A percentile compares a stretch with the other conserved stretches of the same genome.
Conservation (phyloP, 2,329 filamentous ascomycete species). For the Torrubiella hemipterigena region DNA sequence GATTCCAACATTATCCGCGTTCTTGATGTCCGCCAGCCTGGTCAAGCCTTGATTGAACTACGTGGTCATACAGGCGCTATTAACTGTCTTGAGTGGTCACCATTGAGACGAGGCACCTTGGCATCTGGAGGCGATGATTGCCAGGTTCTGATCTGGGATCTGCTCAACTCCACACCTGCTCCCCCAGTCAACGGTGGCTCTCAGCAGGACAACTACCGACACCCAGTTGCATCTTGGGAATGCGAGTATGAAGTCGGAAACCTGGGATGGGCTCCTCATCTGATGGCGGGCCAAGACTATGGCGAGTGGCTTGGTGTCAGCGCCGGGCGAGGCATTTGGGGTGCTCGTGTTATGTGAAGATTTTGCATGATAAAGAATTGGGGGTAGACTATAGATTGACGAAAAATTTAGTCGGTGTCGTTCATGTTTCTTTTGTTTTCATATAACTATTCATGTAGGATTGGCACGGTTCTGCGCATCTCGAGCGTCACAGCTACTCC, state of each 20-base stretch:
- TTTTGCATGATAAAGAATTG: constrained; percentile 13
- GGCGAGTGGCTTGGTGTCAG: constrained; percentile 79
- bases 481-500: too few species aligned
- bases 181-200: constrained; percentile 36
- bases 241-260: constrained; percentile 83
- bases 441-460: too few species aligned
- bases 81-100: constrained; percentile 95
- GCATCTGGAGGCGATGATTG: constrained; percentile 89
- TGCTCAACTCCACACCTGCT: constrained; percentile 52
- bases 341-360: constrained; percentile 38
- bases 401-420: too few species aligned
- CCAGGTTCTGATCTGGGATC: constrained; percentile 85
- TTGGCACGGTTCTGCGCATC: too few species aligned
- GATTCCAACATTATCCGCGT: constrained; percentile 90
- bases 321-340: constrained; percentile 72
- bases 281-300: constrained; percentile 52
- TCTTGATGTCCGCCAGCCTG: constrained; percentile 89
- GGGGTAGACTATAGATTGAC: neutral
- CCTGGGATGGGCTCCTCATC: constrained; percentile 70
- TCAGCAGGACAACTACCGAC: constrained; percentile 45
- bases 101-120: constrained; percentile 71
- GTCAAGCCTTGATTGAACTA: constrained; percentile 86
- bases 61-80: constrained; percentile 76
- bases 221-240: constrained; percentile 66
- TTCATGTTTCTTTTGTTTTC: too few species aligned